Evolutionary conservation across 805 yeast genomes (phyloP).

Genomic region (Ogataea minuta): DNA sequence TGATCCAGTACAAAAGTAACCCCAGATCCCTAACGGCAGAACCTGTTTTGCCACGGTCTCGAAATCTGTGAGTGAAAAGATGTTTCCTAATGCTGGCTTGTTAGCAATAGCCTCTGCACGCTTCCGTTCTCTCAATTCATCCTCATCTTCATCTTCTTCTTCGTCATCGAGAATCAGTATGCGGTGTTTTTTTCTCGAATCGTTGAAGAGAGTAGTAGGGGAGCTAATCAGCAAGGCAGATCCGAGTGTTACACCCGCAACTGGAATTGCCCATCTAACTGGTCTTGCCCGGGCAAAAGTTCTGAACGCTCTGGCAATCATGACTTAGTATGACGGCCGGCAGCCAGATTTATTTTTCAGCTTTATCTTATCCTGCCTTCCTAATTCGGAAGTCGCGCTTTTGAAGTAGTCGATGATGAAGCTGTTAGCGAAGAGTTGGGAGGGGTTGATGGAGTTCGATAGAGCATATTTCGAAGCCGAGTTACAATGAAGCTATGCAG

Average conservation of each 20-base stretch:
- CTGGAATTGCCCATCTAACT: not conserved
- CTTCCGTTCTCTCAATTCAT: slow-evolving; percentile 35
- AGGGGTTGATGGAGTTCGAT: slow-evolving; percentile 3
- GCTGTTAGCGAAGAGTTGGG: slow-evolving; percentile 15
- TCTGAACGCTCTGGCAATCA: slow-evolving; percentile 7
- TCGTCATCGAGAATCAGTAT: slow-evolving; percentile 27
- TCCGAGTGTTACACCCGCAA: slow-evolving; percentile 11
- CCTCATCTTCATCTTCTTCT: slow-evolving; percentile 28
- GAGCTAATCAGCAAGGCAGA: slow-evolving; percentile 1
- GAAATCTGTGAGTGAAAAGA: slow-evolving; percentile 79
- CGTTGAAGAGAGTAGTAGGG: slow-evolving; percentile 15
- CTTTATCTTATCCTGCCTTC: slow-evolving; percentile 13
- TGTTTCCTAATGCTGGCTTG: slow-evolving; percentile 66
- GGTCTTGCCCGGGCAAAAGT: not conserved
- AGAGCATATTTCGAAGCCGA: slow-evolving; percentile 5
- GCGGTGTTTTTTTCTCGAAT: slow-evolving; percentile 18
- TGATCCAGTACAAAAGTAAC: slow-evolving; percentile 85
- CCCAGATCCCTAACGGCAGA: slow-evolving; percentile 76
- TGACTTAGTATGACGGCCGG: not conserved
- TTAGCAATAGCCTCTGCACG: slow-evolving; percentile 40
- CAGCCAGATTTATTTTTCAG: not conserved
- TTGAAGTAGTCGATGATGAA: slow-evolving; percentile 6
- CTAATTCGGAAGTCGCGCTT: slow-evolving; percentile 15
- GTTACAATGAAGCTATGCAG: slow-evolving; percentile 10
- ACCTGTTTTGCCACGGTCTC: slow-evolving; percentile 80